Base-by-base conservation (phyloP, 1,139 yeast genomes). In the Hyphopichia burtonii region DNA sequence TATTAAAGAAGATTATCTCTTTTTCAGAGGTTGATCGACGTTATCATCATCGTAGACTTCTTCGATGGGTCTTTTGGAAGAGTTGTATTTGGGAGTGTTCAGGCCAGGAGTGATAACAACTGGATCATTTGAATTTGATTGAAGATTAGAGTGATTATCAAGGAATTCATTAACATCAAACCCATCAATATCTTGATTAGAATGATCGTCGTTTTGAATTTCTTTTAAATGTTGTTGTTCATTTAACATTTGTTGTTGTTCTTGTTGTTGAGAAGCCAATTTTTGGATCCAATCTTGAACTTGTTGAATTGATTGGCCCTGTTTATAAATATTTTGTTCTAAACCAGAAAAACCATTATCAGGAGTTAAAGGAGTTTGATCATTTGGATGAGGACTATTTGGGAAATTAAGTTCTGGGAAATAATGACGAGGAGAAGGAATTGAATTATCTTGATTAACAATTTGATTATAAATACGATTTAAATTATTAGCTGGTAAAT, bases 271-370 rank as follows among this genome's bases (percentile, higher is more conserved):
- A 36, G 53, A 58, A 1, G 74, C 68, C 38, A 75, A 56, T 42
- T 66, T 74, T 44, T 66, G 78, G 38, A 79, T 68, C 82, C 83
- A 78, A 49, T 80, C 83, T 53, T 78, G 80, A 1, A 78, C 80
- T 52, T 78, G 83, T 55, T 71, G 78, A 41, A 80, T 70, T 3
- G 82, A 73, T 46, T 74, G 76, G 10, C 80, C 82, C 48, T 79
- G 82, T 51, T 67, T 72, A 43, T 61, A 59, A 9, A 79, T 62
- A 44, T 68, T 77, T 32, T 67, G 71, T 49, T 75, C 79, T 40
- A 75, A 55, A 2, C 69, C 71, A 37, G 51, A 54, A 45, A 71
- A 60, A 12, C 56, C 40, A 28, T 61, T 66, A 36, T 46, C 44
- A 36, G 56, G 50, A 1, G 49, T 48, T 11, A 44, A 49, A 20